Conservation (phyloP, 371 early-diverging fungal genomes). For the Mucor mucedo region DNA sequence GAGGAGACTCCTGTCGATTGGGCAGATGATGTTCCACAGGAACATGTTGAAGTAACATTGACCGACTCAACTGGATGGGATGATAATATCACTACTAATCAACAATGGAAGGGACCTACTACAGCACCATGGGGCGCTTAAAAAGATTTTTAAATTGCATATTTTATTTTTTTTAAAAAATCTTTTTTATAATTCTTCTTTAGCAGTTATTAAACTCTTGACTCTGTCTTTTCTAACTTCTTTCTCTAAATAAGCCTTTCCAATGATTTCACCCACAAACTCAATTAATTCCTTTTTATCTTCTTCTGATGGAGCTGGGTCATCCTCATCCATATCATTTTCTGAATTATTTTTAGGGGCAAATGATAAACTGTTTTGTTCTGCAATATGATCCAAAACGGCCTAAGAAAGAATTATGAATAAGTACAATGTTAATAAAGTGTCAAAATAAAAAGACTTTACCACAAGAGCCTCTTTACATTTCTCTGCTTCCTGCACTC, state of each 20-base stretch:
- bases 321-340: slow-evolving; percentile 30
- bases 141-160: too few species aligned
- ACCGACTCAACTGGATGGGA: not conserved
- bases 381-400: slow-evolving; percentile 27
- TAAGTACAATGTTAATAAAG: not conserved
- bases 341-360: slow-evolving; percentile 2
- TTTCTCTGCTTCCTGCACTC: slow-evolving; percentile 40
- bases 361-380: slow-evolving; percentile 9
- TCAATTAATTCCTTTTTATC: slow-evolving; percentile 22
- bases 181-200: not conserved
- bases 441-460: not conserved
- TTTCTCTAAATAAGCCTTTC: slow-evolving; percentile 28
- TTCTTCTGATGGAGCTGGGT: slow-evolving; percentile 13
- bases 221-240: slow-evolving; percentile 20
- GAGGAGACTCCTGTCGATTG: not conserved
- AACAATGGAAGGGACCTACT: not conserved
- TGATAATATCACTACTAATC: not conserved
- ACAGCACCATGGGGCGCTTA: not conserved
- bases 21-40: not conserved
- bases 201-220: slow-evolving; percentile 1
- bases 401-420: slow-evolving; percentile 4
- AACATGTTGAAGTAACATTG: not conserved
- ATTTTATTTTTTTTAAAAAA: too few species aligned
- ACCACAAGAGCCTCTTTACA: slow-evolving; percentile 51
- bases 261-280: slow-evolving; percentile 21